Base-by-base conservation (phyloP, 306 rosid genomes). In the Vicia villosa region DNA sequence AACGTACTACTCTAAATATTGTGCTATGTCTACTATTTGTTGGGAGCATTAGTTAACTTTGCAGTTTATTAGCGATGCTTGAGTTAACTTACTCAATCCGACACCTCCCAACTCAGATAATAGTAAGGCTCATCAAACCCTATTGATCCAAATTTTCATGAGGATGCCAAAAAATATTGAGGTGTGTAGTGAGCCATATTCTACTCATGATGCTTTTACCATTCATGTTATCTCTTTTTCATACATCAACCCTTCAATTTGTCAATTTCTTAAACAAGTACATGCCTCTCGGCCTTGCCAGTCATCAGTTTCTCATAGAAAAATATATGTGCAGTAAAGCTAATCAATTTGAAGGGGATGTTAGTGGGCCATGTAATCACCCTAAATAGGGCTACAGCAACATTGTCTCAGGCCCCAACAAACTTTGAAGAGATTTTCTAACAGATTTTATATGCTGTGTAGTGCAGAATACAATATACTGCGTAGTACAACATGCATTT, bases 231-330 rank as follows among this genome's bases (percentile, higher is more conserved):
- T 63, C 52, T 40, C 37, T 26, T 19, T 7, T 41, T 20, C 52
- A 15, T 22, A 41, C 7, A 41, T 63, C 69, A 63, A 26, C 19
- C 32, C 69, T 38, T 62, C 68, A 63, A 24, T 5, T 41, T 22
- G 38, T 14, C 43, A 43, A 41, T 21, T 36, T 63, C 69, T 63
- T 21, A 6, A 63, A 45, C 37, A 42, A 63, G 54, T 34, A 21
- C 32, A 41, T 42, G 45, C 52, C 13, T 41, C 51, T 12, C 16
- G 13, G 15, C 19, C 37, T 13, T 13, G 13, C 20, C 20, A 7
- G 20, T 13, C 38, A 20, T 21, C 54, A 20, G 13, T 41, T 38
- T 63, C 13, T 21, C 37, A 8, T 63, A 41, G 17, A 38, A 19
- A 63, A 63, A 63, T 41, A 22, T 13, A 22, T 63, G 51, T 34